Evolutionary conservation across 2,329 filamentous ascomycete species (phyloP).

Genomic region (Penicillium sp.): DNA sequence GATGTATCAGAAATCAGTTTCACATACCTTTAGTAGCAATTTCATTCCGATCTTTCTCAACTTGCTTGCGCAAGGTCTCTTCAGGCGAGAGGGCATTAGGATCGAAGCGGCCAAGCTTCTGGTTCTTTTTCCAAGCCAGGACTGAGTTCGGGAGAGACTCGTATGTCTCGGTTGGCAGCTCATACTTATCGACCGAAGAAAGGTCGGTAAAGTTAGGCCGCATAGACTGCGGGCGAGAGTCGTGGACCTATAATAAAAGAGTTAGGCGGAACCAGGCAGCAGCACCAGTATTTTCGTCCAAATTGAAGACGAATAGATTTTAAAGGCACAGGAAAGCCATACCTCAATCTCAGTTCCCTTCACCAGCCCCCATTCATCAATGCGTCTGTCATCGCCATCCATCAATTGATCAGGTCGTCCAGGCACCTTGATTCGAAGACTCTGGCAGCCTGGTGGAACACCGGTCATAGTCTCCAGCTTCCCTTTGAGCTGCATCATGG

Average conservation of each 20-base stretch:
- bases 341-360: constrained; percentile 52
- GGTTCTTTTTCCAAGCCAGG: constrained; percentile 91
- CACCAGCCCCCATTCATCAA: constrained; percentile 55
- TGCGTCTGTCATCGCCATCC: constrained; percentile 71
- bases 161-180: constrained; percentile 84
- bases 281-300: too few relatives aligned
- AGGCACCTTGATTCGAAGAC: constrained; percentile 70
- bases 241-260: constrained; percentile 65
- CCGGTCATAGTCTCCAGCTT: constrained; percentile 94
- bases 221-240: constrained; percentile 75
- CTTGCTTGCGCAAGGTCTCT: constrained; percentile 70
- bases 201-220: constrained; percentile 82
- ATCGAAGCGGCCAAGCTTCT: constrained; percentile 95
- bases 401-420: constrained; percentile 64
- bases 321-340: constrained; percentile 6
- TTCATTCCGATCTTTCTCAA: constrained; percentile 62
- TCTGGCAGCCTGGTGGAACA: constrained; percentile 79
- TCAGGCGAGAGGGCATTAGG: constrained; percentile 77
- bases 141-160: constrained; percentile 85
- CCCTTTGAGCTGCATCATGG: constrained; percentile 77
- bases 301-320: constrained; percentile 3
- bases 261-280: neutral
- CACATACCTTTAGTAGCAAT: constrained; percentile 67
- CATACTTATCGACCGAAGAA: constrained; percentile 83
- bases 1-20: neutral